Percentiles rank a stretch among this genome's conserved stretches.
Evolutionary conservation across 1,284 basidiomycete species (phyloP).

Genomic region (Ganoderma lingzhi): DNA sequence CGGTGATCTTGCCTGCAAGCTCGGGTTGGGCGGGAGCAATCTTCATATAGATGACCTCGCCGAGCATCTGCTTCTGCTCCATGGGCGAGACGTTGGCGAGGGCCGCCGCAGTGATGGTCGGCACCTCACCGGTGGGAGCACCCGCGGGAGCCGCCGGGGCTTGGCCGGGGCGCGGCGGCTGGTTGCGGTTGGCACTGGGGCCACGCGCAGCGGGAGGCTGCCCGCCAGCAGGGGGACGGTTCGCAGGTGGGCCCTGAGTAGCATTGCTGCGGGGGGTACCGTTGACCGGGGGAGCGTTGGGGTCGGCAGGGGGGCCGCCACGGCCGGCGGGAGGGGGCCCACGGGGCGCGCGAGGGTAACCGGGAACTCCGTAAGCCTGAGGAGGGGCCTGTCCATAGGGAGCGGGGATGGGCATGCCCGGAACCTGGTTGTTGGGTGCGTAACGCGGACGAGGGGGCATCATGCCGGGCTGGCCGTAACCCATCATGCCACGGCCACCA

Average conservation of each 20-base stretch:
- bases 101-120: slow-evolving; percentile 56
- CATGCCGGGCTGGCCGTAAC: slow-evolving; percentile 85
- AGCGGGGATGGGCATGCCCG: slow-evolving; percentile 77
- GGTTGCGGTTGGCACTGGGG: slow-evolving; percentile 39
- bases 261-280: slow-evolving; percentile 56
- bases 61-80: slow-evolving; percentile 98
- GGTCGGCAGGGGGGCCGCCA: slow-evolving; percentile 61
- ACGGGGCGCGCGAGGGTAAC: slow-evolving; percentile 63
- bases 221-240: slow-evolving; percentile 40
- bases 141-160: slow-evolving; percentile 45
- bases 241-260: slow-evolving; percentile 53
- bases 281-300: slow-evolving; percentile 62
- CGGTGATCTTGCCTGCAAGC: slow-evolving; percentile 96
- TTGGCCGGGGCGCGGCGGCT: slow-evolving; percentile 37
- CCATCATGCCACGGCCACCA: slow-evolving; percentile 84
- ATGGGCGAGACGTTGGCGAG: slow-evolving; percentile 81
- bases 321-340: slow-evolving; percentile 50
- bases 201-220: slow-evolving; percentile 46
- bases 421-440: slow-evolving; percentile 77
- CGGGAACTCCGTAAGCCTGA: slow-evolving; percentile 72
- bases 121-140: slow-evolving; percentile 45
- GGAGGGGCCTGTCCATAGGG: slow-evolving; percentile 76
- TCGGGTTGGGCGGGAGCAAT: slow-evolving; percentile 82
- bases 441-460: slow-evolving; percentile 89
- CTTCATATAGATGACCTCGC: slow-evolving; percentile 92